Evolutionary conservation across 257 asterid genomes (phyloP).

Genomic region (Solanum paucissectum): DNA sequence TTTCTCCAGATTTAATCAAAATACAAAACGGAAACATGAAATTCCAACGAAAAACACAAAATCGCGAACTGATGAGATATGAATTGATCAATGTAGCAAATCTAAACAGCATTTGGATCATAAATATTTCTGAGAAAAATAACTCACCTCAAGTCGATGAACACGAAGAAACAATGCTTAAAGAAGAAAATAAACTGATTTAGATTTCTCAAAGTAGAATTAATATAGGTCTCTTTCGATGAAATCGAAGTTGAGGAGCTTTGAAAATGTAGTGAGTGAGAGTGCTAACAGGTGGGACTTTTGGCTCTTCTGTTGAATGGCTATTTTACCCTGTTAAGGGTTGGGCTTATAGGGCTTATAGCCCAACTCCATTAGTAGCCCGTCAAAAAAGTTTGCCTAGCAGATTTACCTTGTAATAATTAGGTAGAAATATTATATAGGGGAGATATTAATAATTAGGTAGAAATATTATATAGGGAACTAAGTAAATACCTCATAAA

Average conservation of each 20-base stretch:
- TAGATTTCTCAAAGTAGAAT: not conserved
- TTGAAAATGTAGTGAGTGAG: constrained; percentile 46
- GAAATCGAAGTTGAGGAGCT: constrained; percentile 48
- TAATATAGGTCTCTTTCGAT: constrained; percentile 30
- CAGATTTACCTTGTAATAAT: too few relatives aligned
- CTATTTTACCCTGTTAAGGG: not conserved
- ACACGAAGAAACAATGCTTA: not conserved
- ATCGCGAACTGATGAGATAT: not conserved
- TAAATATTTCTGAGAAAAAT: not conserved
- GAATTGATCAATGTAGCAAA: not conserved
- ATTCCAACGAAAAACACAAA: not conserved
- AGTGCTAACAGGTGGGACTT: not conserved
- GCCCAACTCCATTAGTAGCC: not conserved
- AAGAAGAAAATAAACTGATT: not conserved
- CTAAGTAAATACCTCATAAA: too few relatives aligned
- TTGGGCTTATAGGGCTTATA: not conserved
- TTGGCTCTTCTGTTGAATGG: not conserved
- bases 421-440: too few relatives aligned
- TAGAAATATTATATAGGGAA: too few relatives aligned
- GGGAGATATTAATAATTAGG: not conserved
- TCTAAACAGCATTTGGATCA: not conserved
- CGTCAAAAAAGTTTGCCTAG: not conserved
- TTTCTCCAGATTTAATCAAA: not conserved
- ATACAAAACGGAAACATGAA: not conserved
- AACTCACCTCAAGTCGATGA: not conserved